A percentile compares a stretch with the other conserved stretches of the same genome.
phyloP scores from a whole-genome alignment of 1,284 basidiomycete genomes.

The Neonothopanus nambi region DNA sequence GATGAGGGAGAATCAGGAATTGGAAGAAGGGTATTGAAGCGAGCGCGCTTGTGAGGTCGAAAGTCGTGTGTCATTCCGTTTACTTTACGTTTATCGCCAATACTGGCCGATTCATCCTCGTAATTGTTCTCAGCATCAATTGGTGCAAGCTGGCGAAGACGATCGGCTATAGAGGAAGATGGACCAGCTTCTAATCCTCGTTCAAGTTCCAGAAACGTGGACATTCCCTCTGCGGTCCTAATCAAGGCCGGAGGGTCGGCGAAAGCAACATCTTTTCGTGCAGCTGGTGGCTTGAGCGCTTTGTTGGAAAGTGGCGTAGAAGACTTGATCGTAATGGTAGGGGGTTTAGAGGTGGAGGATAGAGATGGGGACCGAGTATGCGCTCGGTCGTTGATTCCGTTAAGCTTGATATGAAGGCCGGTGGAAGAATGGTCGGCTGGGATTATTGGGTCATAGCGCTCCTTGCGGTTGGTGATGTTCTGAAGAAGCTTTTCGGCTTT shows the following conservation, averaged over 20 bases:
- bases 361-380: slow-evolving; percentile 36
- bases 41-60: slow-evolving; percentile 43
- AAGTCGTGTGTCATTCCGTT: slow-evolving; percentile 23
- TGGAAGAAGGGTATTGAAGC: slow-evolving; percentile 27
- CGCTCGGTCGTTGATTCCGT: slow-evolving; percentile 30
- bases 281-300: slow-evolving; percentile 14
- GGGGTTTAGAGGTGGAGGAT: slow-evolving; percentile 23
- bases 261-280: slow-evolving; percentile 47
- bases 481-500: slow-evolving; percentile 85
- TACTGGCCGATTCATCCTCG: slow-evolving; percentile 32
- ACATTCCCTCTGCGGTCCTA: slow-evolving; percentile 80
- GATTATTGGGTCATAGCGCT: slow-evolving; percentile 65
- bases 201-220: slow-evolving; percentile 58
- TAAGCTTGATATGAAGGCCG: slow-evolving; percentile 23
- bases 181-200: slow-evolving; percentile 29
- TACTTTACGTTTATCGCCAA: slow-evolving; percentile 64
- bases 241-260: slow-evolving; percentile 70
- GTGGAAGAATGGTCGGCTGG: slow-evolving; percentile 45
- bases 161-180: slow-evolving; percentile 28
- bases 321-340: slow-evolving; percentile 19
- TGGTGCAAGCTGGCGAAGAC: slow-evolving; percentile 40
- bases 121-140: slow-evolving; percentile 44
- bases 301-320: slow-evolving; percentile 17
- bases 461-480: slow-evolving; percentile 87
- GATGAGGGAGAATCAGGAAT: slow-evolving; percentile 28